Base-by-base conservation (phyloP, 768 basidiomycete genomes). In the Psilocybe tampanensis region DNA sequence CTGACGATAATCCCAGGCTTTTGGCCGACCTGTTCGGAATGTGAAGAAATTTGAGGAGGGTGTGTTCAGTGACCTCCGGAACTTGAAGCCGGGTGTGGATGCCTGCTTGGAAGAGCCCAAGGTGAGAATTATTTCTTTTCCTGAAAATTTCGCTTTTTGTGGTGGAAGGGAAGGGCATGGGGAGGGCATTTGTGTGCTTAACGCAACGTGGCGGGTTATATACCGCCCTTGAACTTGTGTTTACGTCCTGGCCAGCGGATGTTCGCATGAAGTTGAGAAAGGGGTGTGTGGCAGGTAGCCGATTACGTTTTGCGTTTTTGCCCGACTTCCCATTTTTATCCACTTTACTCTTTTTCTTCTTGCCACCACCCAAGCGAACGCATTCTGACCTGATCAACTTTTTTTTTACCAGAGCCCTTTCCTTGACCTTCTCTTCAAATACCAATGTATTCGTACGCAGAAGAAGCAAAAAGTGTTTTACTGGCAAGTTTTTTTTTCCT, bases 401-500 rank as follows among this genome's bases (percentile, higher is more conserved):
- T 44, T 24, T 34, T 59, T 33, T 29, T 44, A 56, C 13, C 66
- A 96, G 95, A 92, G 92, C 44, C 89, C 91, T 0, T 95, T 98
- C 75, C 80, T 98, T 17, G 95, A 98, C 64, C 81, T 95, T 23
- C 76, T 98, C 9, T 97, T 97, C 85, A 95, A 95, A 72, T 95
- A 92, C 65, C 94, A 95, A 69, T 96, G 95, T 70, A 97, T 98
- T 63, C 86, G 95, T 36, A 98, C 95, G 1, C 95, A 98, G 71
- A 98, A 97, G 82, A 98, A 97, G 76, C 95, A 96, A 76, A 95
- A 98, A 72, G 95, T 98, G n/a, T 98, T 97, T 68, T 97, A 92
- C 71, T 98, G 95, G 95, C 92, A 63, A 53, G 88, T 76, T 22
- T 19, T 42, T 2, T 18, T 44, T 9, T 36, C 22, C 47, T 23